These are phyloP conservation scores for Lathyrus aphaca DNA, from an alignment of 306 rosid species.

Conservation along the genomic window DNA sequence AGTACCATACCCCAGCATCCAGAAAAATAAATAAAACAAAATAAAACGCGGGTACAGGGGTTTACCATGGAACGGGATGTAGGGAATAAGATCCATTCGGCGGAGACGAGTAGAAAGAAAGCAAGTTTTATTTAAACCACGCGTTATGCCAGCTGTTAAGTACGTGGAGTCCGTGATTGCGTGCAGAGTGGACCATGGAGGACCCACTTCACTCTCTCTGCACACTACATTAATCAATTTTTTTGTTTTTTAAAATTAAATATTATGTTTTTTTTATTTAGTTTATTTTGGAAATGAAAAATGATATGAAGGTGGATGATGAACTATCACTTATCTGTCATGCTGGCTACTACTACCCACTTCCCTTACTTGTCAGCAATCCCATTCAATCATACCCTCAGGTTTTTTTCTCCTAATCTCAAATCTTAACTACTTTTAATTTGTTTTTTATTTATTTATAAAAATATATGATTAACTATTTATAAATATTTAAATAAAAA, in stretches of 20 bases:
- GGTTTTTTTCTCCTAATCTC: neutral
- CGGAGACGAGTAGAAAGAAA: conserved; percentile 41
- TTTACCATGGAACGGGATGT: neutral
- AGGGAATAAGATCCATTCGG: neutral
- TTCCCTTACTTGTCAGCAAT: conserved; percentile 33
- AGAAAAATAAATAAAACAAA: neutral
- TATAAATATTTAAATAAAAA: no score
- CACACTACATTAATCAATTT: conserved; percentile 1
- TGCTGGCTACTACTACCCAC: conserved; percentile 26
- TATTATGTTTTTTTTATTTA: neutral
- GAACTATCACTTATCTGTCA: conserved; percentile 41
- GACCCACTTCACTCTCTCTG: conserved; percentile 33
- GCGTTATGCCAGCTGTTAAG: conserved; percentile 66
- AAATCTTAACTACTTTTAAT: neutral
- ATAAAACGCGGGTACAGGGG: neutral
- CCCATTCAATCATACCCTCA: conserved; percentile 29
- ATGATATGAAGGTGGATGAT: conserved; percentile 21
- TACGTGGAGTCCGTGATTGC: conserved; percentile 60
- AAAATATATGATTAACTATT: no score
- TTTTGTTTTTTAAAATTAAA: neutral
- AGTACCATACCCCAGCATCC: neutral
- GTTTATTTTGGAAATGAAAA: neutral
- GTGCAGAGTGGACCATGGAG: conserved; percentile 40
- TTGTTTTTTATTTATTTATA: no score
- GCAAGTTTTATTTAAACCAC: conserved; percentile 41